These are phyloP conservation scores for Podochytrium sp. DNA, from an alignment of 192 early-diverging fungal genomes.

Conservation along the genomic window DNA sequence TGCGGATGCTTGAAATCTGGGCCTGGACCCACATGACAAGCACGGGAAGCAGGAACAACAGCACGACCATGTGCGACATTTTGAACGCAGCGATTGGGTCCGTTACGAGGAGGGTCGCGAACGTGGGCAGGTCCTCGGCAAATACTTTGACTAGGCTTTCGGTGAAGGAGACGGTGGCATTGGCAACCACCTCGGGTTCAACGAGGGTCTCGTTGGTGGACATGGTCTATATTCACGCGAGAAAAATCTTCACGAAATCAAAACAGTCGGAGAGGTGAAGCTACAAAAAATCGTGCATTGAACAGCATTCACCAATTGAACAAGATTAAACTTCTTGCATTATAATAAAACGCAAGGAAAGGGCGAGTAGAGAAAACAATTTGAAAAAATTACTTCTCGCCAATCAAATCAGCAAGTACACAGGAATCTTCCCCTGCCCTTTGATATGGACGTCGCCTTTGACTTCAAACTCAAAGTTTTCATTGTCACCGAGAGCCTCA, in stretches of 20 bases:
- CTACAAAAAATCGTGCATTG: too few species aligned
- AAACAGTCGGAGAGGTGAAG: too few species aligned
- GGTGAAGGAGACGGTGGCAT: conserved; percentile 5
- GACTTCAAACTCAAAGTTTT: conserved; percentile 21
- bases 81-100: conserved; percentile 14
- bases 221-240: neutral
- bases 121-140: conserved; percentile 16
- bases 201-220: neutral
- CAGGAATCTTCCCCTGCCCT: too few species aligned
- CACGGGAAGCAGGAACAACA: conserved; percentile 17
- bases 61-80: conserved; percentile 27
- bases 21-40: conserved; percentile 22
- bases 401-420: too few species aligned
- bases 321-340: too few species aligned
- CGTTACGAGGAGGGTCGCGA: conserved; percentile 14
- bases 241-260: too few species aligned
- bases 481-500: neutral
- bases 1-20: conserved; percentile 13
- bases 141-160: neutral
- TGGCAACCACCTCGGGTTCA: neutral
- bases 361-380: too few species aligned
- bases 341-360: too few species aligned
- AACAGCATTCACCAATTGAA: too few species aligned
- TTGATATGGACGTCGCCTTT: conserved; percentile 39
- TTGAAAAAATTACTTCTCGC: too few species aligned